Conservation (phyloP, 495 filamentous ascomycete species). For the Lepidopterella palustris region DNA sequence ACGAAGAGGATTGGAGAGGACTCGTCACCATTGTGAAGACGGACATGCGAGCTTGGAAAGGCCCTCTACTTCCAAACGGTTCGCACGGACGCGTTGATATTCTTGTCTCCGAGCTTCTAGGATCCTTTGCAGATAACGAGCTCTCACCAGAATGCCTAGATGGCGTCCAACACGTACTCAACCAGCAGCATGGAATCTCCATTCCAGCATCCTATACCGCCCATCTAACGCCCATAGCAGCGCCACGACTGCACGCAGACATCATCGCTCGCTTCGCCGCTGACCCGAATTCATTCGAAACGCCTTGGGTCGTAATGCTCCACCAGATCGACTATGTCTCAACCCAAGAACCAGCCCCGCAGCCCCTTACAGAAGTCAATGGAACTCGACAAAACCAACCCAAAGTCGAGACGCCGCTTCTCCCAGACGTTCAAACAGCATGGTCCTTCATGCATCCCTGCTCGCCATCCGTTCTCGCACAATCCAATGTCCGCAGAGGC, state of each 20-base stretch:
- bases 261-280: slow-evolving; percentile 50
- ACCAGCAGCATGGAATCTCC: slow-evolving; percentile 69
- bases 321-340: slow-evolving; percentile 80
- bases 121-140: slow-evolving; percentile 58
- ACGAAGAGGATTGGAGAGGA: slow-evolving; percentile 66
- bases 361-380: slow-evolving; percentile 26
- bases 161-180: slow-evolving; percentile 79
- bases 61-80: slow-evolving; percentile 44
- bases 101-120: slow-evolving; percentile 84
- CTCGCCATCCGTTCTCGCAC: slow-evolving; percentile 43
- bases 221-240: slow-evolving; percentile 82
- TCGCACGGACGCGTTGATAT: slow-evolving; percentile 72
- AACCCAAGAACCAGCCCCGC: slow-evolving; percentile 18
- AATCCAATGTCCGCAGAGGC: slow-evolving; percentile 51
- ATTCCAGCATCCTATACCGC: slow-evolving; percentile 91
- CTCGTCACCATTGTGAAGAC: slow-evolving; percentile 82
- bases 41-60: slow-evolving; percentile 96
- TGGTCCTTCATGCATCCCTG: slow-evolving; percentile 66
- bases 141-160: slow-evolving; percentile 68
- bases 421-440: slow-evolving; percentile 55
- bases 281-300: slow-evolving; percentile 67
- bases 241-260: slow-evolving; percentile 78
- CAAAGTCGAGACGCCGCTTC: slow-evolving; percentile 36
- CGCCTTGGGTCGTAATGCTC: slow-evolving; percentile 88
- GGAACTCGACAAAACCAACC: slow-evolving; percentile 8